Evolutionary conservation across 1,284 basidiomycete genomes (phyloP).

Genomic region (Cutaneotrichosporon sp.): DNA sequence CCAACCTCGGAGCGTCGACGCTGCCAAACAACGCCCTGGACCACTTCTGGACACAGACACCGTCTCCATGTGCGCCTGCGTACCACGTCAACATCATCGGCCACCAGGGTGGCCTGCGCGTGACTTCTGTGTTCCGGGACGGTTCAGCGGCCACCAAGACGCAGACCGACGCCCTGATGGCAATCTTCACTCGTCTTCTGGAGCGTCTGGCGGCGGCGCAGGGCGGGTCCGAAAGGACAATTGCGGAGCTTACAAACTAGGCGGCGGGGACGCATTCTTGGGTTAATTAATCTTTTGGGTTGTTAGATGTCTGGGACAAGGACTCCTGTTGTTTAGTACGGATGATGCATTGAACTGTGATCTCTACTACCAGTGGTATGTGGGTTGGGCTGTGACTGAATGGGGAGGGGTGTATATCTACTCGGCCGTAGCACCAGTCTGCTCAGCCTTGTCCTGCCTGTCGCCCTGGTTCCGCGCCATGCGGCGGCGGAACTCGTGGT

Average conservation of each 20-base stretch:
- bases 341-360: background rate
- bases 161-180: conserved; percentile 1
- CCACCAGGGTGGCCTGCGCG: conserved; percentile 28
- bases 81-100: conserved; percentile 25
- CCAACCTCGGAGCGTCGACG: conserved; percentile 29
- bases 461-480: background rate
- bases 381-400: too few species aligned
- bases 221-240: background rate
- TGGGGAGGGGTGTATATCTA: background rate
- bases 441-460: background rate
- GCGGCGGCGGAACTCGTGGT: conserved; percentile 2
- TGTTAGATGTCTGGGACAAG: too few species aligned
- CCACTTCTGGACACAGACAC: conserved; percentile 30
- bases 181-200: background rate
- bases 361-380: too few species aligned
- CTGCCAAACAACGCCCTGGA: conserved; percentile 29
- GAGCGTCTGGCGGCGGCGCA: background rate
- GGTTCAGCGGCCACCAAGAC: conserved; percentile 18
- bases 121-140: conserved; percentile 23
- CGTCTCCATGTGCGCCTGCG: conserved; percentile 22
- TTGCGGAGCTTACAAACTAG: background rate
- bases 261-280: background rate
- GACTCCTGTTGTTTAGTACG: background rate
- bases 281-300: background rate
- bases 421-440: background rate